These are phyloP conservation scores for Trypanosomatidae sp. DNA, from an alignment of 208 protist species.

Conservation along the genomic window DNA sequence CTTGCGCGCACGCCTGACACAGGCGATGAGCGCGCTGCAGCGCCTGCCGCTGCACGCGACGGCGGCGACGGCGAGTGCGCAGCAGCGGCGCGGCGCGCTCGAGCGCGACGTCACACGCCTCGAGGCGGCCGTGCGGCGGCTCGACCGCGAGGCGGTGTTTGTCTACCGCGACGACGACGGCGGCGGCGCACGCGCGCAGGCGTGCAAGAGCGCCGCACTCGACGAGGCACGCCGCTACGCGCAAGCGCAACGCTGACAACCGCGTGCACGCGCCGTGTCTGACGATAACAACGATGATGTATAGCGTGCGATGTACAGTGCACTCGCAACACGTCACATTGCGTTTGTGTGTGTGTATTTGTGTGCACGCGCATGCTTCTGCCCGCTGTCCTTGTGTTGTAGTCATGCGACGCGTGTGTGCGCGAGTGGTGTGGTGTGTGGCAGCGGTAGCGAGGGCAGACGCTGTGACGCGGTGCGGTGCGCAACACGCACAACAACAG, in stretches of 20 bases:
- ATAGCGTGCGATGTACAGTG: not conserved
- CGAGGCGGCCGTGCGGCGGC: constrained; percentile 55
- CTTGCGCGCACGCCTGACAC: constrained; percentile 49
- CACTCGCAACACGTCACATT: not conserved
- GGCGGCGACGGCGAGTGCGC: no score
- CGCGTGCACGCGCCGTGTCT: not conserved
- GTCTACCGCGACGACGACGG: constrained; percentile 81
- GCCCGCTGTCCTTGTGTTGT: not conserved
- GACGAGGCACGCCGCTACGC: constrained; percentile 50
- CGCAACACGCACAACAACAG: no score
- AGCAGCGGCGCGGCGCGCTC: constrained; percentile 43
- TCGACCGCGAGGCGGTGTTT: constrained; percentile 78
- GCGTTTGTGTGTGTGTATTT: not conserved
- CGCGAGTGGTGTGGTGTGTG: not conserved
- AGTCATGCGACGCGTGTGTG: not conserved
- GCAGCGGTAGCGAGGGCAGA: not conserved
- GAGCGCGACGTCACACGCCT: constrained; percentile 67
- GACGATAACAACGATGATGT: not conserved
- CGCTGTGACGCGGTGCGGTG: no score
- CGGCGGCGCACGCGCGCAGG: constrained; percentile 54
- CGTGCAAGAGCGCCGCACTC: constrained; percentile 59
- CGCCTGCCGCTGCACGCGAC: constrained; percentile 85
- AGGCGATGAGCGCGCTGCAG: constrained; percentile 48
- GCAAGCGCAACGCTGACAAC: constrained; percentile 4
- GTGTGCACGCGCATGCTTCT: not conserved